Evolutionary conservation across 2,329 filamentous ascomycete species (phyloP).

Genomic region (Pleomassaria siparia): DNA sequence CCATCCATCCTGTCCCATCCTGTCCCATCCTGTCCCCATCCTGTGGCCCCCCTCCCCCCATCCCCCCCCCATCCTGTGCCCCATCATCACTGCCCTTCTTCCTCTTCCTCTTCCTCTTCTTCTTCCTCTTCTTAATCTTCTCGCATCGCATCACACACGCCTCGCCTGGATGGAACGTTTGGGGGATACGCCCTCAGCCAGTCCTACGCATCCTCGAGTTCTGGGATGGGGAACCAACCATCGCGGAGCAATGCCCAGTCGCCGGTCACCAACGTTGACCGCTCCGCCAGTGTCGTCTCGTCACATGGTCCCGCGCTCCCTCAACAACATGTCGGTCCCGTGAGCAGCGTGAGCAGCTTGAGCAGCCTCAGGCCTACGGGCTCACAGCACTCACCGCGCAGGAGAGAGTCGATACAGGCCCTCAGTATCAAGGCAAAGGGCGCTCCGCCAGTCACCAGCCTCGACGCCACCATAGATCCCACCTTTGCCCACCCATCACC

Average conservation of each 20-base stretch:
- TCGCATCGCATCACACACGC: background rate
- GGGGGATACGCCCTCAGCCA: background rate
- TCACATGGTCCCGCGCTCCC: constrained; percentile 7
- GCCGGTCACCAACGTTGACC: background rate
- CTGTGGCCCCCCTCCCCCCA: too few species aligned
- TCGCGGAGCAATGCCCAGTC: constrained; percentile 4
- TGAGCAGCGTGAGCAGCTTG: background rate
- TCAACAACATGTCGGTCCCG: constrained; percentile 2
- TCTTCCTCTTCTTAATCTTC: background rate
- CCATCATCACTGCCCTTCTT: too few species aligned
- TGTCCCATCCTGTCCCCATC: too few species aligned
- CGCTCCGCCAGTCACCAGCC: constrained; percentile 41
- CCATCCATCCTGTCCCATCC: too few species aligned
- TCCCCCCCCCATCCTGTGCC: too few species aligned
- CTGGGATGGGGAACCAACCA: constrained; percentile 25
- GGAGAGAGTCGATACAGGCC: constrained; percentile 45
- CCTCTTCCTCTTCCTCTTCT: too few species aligned
- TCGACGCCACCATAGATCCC: constrained; percentile 38
- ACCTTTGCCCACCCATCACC: constrained; percentile 19
- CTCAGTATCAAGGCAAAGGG: constrained; percentile 41
- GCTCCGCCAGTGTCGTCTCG: background rate
- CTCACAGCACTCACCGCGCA: constrained; percentile 26
- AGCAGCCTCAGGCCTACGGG: background rate
- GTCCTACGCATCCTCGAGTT: background rate
- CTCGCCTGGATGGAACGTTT: constrained; percentile 1